These are phyloP conservation scores for Zopfochytrium polystomum DNA, from an alignment of 371 early-diverging fungal genomes.

Conservation along the genomic window DNA sequence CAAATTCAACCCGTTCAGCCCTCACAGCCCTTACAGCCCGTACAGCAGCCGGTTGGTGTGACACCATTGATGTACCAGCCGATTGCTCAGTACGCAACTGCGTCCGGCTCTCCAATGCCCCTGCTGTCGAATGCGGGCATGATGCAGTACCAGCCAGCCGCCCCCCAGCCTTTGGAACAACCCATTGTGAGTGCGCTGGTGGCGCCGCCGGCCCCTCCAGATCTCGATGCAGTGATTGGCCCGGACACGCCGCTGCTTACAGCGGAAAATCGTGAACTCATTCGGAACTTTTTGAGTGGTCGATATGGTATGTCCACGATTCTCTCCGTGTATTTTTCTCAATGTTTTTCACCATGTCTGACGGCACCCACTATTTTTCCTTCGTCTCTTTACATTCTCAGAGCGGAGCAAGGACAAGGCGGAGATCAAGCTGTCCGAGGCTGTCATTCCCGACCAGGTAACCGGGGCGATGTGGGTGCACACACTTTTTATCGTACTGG, in stretches of 20 bases:
- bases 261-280: slow-evolving; percentile 5
- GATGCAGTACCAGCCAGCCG: background rate
- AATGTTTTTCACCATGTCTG: background rate
- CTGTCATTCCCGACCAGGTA: slow-evolving; percentile 8
- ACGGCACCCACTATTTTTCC: background rate
- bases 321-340: background rate
- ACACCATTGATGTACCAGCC: background rate
- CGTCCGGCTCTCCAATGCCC: background rate
- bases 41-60: background rate
- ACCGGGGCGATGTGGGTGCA: slow-evolving; percentile 9
- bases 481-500: slow-evolving; percentile 24
- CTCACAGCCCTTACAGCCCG: background rate
- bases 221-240: slow-evolving; percentile 20
- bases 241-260: slow-evolving; percentile 6
- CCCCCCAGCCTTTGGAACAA: slow-evolving; percentile 6
- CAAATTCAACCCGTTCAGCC: no score
- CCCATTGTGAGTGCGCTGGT: background rate
- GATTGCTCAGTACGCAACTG: background rate
- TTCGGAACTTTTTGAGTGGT: slow-evolving; percentile 20
- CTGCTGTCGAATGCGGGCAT: no score
- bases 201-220: background rate
- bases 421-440: slow-evolving; percentile 26
- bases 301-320: slow-evolving; percentile 16
- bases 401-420: slow-evolving; percentile 9
- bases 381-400: background rate